These are phyloP conservation scores for Aspergillus kassunensis DNA, from an alignment of 495 filamentous ascomycete species.

Conservation along the genomic window DNA sequence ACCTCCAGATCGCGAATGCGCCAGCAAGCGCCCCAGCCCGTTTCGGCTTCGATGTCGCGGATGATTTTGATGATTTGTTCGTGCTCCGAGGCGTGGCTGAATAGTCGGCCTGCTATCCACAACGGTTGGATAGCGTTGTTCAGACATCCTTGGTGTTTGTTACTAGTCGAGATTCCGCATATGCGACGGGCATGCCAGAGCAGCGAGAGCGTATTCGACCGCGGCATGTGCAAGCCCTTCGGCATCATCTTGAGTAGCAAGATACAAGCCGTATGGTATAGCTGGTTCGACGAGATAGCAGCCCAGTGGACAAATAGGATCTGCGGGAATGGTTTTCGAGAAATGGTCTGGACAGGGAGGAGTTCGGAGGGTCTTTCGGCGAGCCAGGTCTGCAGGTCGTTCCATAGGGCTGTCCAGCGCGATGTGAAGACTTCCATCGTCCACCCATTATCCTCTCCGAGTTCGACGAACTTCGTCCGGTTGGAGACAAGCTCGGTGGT, in stretches of 20 bases:
- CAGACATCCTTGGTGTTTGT: conserved; percentile 44
- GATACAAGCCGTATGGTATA: conserved; percentile 46
- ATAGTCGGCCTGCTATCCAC: conserved; percentile 44
- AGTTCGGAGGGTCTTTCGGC: conserved; percentile 37
- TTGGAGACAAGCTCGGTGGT: conserved; percentile 39
- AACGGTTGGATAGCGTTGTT: conserved; percentile 49
- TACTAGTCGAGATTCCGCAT: conserved; percentile 45
- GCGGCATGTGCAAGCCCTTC: conserved; percentile 26
- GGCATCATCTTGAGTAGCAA: conserved; percentile 40
- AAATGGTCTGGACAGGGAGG: conserved; percentile 30
- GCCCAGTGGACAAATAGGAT: conserved; percentile 45
- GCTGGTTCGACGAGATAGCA: conserved; percentile 47
- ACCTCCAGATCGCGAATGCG: conserved; percentile 41
- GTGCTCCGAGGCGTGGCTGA: conserved; percentile 45
- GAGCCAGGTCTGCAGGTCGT: conserved; percentile 41
- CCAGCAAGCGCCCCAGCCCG: conserved; percentile 47
- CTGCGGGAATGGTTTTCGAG: conserved; percentile 37
- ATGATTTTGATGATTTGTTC: conserved; percentile 38
- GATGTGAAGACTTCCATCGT: conserved; percentile 21
- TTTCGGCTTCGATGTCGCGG: conserved; percentile 37
- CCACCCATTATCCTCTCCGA: conserved; percentile 31
- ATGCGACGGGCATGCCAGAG: conserved; percentile 48
- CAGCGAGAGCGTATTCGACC: conserved; percentile 22
- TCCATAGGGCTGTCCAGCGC: conserved; percentile 39
- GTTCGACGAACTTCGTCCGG: conserved; percentile 34